Percentiles rank a stretch among this genome's conserved stretches.
Conservation (phyloP, 495 filamentous ascomycete genomes). For the Neurospora sp. region DNA sequence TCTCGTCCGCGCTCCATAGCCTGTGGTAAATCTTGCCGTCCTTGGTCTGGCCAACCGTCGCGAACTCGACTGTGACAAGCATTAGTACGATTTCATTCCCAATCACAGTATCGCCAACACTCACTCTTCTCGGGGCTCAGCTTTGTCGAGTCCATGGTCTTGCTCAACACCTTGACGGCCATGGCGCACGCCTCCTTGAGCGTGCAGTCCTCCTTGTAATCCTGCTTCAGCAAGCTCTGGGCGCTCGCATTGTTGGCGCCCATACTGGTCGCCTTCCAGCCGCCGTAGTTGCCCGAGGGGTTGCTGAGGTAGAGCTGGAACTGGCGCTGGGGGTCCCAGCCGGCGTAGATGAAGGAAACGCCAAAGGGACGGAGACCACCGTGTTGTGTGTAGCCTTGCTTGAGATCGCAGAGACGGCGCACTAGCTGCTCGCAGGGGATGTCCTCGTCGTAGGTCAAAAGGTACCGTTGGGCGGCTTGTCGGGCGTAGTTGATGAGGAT, state of each 20-base stretch:
- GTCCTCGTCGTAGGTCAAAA: slow-evolving; percentile 98
- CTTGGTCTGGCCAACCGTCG: slow-evolving; percentile 91
- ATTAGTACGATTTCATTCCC: slow-evolving; percentile 4
- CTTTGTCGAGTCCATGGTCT: slow-evolving; percentile 99
- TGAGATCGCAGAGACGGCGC: slow-evolving; percentile 90
- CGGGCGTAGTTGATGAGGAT: slow-evolving; percentile 99
- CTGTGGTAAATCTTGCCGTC: slow-evolving; percentile 95
- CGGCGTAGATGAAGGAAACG: slow-evolving; percentile 99
- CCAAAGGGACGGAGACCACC: slow-evolving; percentile 95
- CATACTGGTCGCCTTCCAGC: slow-evolving; percentile 97
- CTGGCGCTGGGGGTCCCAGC: slow-evolving; percentile 86
- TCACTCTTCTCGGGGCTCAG: slow-evolving; percentile 97
- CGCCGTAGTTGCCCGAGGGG: slow-evolving; percentile 98
- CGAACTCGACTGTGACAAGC: slow-evolving; percentile 73
- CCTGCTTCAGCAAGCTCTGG: slow-evolving; percentile 95
- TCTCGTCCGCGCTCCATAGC: slow-evolving; percentile 95
- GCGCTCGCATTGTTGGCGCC: slow-evolving; percentile 97
- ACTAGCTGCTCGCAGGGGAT: slow-evolving; percentile 99
- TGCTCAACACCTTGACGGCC: slow-evolving; percentile 98
- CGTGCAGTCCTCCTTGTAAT: slow-evolving; percentile 96
- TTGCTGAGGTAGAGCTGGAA: slow-evolving; percentile 99
- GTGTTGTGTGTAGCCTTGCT: slow-evolving; percentile 99
- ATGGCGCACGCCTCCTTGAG: slow-evolving; percentile 94
- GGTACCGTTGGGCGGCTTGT: slow-evolving; percentile 90
- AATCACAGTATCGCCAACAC: background rate